A percentile compares a stretch with the other conserved stretches of the same genome.
Conservation (phyloP, 257 asterid species). For the Nicotiana paniculata region DNA sequence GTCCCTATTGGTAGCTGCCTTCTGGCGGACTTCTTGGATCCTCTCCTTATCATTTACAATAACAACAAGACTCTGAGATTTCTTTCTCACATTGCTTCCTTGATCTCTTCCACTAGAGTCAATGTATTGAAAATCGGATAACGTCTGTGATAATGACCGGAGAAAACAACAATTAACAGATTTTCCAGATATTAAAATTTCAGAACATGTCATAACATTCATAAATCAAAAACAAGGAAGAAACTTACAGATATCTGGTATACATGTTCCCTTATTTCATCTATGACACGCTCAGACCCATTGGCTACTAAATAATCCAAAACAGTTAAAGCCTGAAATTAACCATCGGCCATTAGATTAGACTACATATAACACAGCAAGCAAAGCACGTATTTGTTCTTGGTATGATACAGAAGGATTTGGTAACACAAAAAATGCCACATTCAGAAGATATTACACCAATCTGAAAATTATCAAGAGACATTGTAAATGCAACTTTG, state of each 20-base stretch:
- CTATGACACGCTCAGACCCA: constrained; percentile 91
- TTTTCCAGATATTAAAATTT: not conserved
- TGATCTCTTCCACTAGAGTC: constrained; percentile 96
- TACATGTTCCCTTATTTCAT: constrained; percentile 90
- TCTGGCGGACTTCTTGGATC: constrained; percentile 86
- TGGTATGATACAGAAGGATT: not conserved
- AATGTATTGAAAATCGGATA: constrained; percentile 89
- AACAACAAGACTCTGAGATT: constrained; percentile 85
- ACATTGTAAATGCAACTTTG: not conserved
- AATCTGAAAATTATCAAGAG: not conserved
- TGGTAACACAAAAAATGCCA: not conserved
- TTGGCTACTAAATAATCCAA: constrained; percentile 92
- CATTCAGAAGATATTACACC: not conserved
- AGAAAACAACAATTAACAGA: not conserved
- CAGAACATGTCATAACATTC: not conserved
- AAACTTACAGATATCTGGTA: constrained; percentile 86
- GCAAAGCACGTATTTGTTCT: not conserved
- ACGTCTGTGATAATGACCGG: constrained; percentile 42
- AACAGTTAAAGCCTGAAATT: constrained; percentile 74
- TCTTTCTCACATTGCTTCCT: constrained; percentile 89
- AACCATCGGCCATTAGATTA: constrained; percentile 4
- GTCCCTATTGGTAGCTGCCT: constrained; percentile 88
- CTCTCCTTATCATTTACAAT: constrained; percentile 95
- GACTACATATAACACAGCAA: not conserved
- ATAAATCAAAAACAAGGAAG: constrained; percentile 8